Evolutionary conservation across 129 eudicot genomes (phyloP), one percentile per base, ranked within the genome.

Genomic region (Silybum marianum): DNA sequence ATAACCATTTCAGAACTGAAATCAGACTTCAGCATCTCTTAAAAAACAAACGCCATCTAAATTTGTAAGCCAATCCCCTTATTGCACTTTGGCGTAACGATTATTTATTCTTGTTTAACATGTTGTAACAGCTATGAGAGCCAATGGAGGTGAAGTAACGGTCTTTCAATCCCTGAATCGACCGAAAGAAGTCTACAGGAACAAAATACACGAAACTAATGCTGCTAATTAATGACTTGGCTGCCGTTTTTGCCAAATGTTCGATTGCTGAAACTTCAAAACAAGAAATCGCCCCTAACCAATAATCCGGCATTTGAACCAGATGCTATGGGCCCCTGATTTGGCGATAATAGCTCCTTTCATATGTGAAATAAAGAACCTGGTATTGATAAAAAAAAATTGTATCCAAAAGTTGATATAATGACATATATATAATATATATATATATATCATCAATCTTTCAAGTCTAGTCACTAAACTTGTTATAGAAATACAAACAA

Each of bases 171-270:
- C 85, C 73, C 89, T 90, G 1, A 82, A 76, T 8, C 90, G 94
- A 12, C 91, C 94, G 0, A 85, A 78, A 9, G 91, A 90, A 72
- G 80, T 87, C 19, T 91, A 91, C 85, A 70, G 77, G 66, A 86
- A 82, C 72, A 88, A 89, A 78, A 16, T 82, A 23, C 79, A 82
- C 39, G 85, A 90, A 75, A 80, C 68, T 71, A 74, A 80, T 75
- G n/a, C 86, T 70, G 91, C 91, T 40, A 93, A 87, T 77, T n/a
- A n/a, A n/a, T n/a, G 90, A 91, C 78, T 84, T 91, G 80, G 91
- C 91, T 28, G n/a, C n/a, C n/a, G n/a, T n/a, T n/a, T n/a, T n/a
- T n/a, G n/a, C n/a, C n/a, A n/a, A 26, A 26, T 26, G 30, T 26
- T 2, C 2, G 30, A 89, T 89, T 24, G 93, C 88, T 19, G 96